Evolutionary conservation across 2,329 filamentous ascomycete genomes (phyloP).

Genomic region (Fusarium circinatum): DNA sequence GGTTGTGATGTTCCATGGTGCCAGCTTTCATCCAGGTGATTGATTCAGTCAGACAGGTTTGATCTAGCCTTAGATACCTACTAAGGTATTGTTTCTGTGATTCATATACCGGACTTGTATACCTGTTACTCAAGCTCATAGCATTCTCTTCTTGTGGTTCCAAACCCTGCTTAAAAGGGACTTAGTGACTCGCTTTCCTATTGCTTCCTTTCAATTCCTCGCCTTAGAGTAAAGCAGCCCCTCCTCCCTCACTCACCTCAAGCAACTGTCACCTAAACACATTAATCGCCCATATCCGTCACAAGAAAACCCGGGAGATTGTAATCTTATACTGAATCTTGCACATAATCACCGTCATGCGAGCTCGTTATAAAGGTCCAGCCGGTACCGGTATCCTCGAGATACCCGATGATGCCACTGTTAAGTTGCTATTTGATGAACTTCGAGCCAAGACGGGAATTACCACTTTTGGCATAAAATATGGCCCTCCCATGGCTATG

Average conservation of each 20-base stretch:
- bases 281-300: not conserved
- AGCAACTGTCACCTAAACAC: not conserved
- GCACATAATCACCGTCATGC: constrained; percentile 60
- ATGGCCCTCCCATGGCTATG: constrained; percentile 77
- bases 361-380: constrained; percentile 79
- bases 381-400: constrained; percentile 76
- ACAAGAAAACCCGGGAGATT: not conserved
- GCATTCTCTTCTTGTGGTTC: not conserved
- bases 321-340: not conserved
- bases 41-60: not conserved
- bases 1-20: not conserved
- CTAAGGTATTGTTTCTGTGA: not conserved
- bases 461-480: constrained; percentile 78
- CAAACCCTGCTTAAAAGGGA: not conserved
- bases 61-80: not conserved
- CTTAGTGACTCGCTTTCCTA: not conserved
- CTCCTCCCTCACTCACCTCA: constrained; percentile 5
- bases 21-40: not conserved
- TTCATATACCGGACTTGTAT: not conserved
- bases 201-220: constrained; percentile 18
- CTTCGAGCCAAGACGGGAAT: constrained; percentile 74
- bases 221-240: constrained; percentile 1
- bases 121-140: no score
- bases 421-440: constrained; percentile 67
- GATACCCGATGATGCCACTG: constrained; percentile 73